Evolutionary conservation across 805 yeast genomes (phyloP).

Genomic region (Peterozyma xylosa): DNA sequence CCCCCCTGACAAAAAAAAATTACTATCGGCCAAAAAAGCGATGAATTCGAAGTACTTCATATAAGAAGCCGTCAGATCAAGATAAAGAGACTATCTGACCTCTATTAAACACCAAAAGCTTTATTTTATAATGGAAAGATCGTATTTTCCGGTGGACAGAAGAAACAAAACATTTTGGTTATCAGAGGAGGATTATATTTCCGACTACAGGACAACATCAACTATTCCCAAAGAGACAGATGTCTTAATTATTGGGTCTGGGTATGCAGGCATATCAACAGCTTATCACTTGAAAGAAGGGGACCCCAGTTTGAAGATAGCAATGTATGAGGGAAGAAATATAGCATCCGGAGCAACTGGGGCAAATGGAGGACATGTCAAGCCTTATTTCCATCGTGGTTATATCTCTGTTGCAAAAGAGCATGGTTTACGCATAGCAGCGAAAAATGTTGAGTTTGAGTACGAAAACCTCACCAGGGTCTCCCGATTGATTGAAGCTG

Average conservation of each 20-base stretch:
- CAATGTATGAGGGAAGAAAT: constrained; percentile 32
- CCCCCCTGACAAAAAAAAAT: no score
- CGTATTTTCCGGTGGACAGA: not conserved
- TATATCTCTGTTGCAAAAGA: constrained; percentile 6
- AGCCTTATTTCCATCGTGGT: constrained; percentile 22
- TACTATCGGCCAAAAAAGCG: no score
- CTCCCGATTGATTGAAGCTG: constrained; percentile 20
- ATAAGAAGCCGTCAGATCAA: no score
- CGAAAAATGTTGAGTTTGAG: constrained; percentile 26
- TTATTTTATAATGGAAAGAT: not conserved
- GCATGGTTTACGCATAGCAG: constrained; percentile 17
- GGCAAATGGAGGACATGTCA: constrained; percentile 37
- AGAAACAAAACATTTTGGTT: constrained; percentile 15
- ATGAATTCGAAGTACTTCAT: no score
- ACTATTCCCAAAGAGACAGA: constrained; percentile 29
- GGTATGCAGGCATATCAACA: constrained; percentile 35
- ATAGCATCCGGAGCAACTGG: constrained; percentile 35
- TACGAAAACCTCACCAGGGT: constrained; percentile 22
- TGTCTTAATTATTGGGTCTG: constrained; percentile 35
- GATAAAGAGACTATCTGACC: no score
- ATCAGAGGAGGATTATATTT: constrained; percentile 13
- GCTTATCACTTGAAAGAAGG: constrained; percentile 26
- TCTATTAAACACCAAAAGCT: no score
- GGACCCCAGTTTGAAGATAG: constrained; percentile 10
- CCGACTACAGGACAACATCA: constrained; percentile 13